Evolutionary conservation across 2,329 filamentous ascomycete genomes (phyloP), one percentile per base, ranked within the genome.

Genomic region (Colletotrichum sp.): DNA sequence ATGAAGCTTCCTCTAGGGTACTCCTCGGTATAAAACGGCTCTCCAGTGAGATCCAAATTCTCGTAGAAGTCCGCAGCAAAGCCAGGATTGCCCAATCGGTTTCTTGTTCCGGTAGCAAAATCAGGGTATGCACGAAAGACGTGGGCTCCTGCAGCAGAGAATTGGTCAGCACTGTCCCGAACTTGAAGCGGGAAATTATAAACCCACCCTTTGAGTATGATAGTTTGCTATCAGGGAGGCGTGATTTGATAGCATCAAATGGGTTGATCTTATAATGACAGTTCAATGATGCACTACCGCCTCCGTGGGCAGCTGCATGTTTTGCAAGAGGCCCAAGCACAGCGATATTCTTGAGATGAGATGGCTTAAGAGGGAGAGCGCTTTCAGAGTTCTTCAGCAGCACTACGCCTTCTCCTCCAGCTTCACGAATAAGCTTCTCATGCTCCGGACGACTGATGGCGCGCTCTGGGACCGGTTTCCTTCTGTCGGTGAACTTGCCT

Each of bases 351-450:
- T 91, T 92, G 19, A 63, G 29, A 30, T 59, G 49, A 22, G 67
- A 67, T 34, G 75, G 70, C 30, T 89, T 89, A 3, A 94, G 83
- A 1, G 94, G 94, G 2, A 96, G 86, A 0, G 93, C 82, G 11
- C 86, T 85, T 36, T 89, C 88, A 19, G 94, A 89, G 78, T 96
- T 96, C 84, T 95, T 95, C 62, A 95, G 85, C 19, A 96, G 87
- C 1, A 95, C 93, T 12, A 95, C 92, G 5, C 92, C 92, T 80
- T 95, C 93, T 5, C 91, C 90, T 15, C 92, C 93, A 16, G 77
- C 70, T 25, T 79, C 63, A 11, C 78, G 71, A 34, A 77, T 74
- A 5, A 78, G 66, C 25, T 71, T 68, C 13, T 64, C 64, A 29
- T 77, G 72, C 65, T 72, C 69, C 8, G 72, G 68, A 8, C 49